Base-by-base conservation (phyloP, 31 red algal species). In the Odonthalia washingtoniensis region DNA sequence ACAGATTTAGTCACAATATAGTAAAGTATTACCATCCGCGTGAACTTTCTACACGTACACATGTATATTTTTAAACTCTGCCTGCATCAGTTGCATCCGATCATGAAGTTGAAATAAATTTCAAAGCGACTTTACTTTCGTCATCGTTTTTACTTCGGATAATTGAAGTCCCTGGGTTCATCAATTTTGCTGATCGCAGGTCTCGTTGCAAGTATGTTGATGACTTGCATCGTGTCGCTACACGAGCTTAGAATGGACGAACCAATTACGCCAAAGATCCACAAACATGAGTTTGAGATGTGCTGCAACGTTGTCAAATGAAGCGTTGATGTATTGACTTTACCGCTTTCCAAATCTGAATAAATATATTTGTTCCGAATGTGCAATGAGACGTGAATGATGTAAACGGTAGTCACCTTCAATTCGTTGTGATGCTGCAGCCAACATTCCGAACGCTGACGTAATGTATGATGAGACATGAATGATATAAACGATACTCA, bases 361-460 rank as follows among this genome's bases (percentile, higher is more conserved):
- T 61, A 98, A 98, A 49, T 94, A 94, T 41, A 98, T 96, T 89
- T 98, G 94, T 78, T 98, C 97, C 28, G 86, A 87, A 63, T 98
- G 97, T 39, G 91, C 87, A 44, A 98, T 98, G 36, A 98, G 90
- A n/a, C 97, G 81, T 1, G 90, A 92, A 61, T 98, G 97, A 72
- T 89, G 90, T 2, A 96, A 80, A 67, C 97, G 93, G 70, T 96
- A 98, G 69, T 98, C 97, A 35, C 97, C 97, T 66, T 98, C 97
- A 24, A 98, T 87, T 34, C 89, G 83, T 72, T 94, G 91, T 74
- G 96, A 91, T 30, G 95, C 91, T 1, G 94, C 97, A 9, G 94
- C 88, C 16, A 98, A 82, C 53, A 84, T 65, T 0, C 97, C 97
- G 63, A 98, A 98, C 16, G 97, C n/a, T n/a, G n/a, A n/a, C n/a